These are phyloP conservation scores for Clonostachys rhizophaga DNA, from an alignment of 2,329 filamentous ascomycete species.

Conservation along the genomic window DNA sequence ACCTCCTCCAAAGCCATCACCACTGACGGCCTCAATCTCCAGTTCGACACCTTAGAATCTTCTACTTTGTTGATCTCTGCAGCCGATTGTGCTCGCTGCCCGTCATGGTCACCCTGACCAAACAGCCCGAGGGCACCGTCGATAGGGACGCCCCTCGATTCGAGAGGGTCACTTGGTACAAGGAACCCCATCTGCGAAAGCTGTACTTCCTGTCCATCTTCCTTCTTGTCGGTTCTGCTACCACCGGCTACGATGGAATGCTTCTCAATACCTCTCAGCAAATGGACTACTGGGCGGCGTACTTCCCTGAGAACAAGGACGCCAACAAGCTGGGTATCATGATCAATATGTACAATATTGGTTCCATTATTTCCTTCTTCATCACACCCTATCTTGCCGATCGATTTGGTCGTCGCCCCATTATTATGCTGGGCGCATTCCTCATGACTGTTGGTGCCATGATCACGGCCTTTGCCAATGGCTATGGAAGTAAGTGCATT, in stretches of 20 bases:
- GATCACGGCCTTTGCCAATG: slow-evolving; percentile 34
- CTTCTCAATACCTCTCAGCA: slow-evolving; percentile 55
- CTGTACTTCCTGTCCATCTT: slow-evolving; percentile 48
- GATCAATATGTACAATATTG: slow-evolving; percentile 48
- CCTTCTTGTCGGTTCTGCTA: slow-evolving; percentile 55
- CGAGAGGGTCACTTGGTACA: slow-evolving; percentile 50
- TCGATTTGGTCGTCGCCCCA: slow-evolving; percentile 31
- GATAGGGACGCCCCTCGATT: slow-evolving; percentile 41
- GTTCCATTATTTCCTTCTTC: slow-evolving; percentile 40
- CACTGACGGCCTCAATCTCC: too few relatives aligned
- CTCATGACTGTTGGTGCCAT: slow-evolving; percentile 40
- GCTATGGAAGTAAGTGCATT: slow-evolving; percentile 31
- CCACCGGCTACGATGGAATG: slow-evolving; percentile 59
- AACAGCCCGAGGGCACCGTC: slow-evolving; percentile 21
- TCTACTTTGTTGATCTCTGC: too few relatives aligned
- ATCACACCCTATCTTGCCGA: slow-evolving; percentile 41
- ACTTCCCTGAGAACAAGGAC: slow-evolving; percentile 35
- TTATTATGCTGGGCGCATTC: slow-evolving; percentile 35
- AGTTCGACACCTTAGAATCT: too few relatives aligned
- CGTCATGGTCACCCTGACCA: slow-evolving; percentile 3
- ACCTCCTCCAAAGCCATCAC: too few relatives aligned
- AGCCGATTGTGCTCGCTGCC: not conserved
- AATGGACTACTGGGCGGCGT: slow-evolving; percentile 46
- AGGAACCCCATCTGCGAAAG: slow-evolving; percentile 49
- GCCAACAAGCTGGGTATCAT: slow-evolving; percentile 40